phyloP scores from a whole-genome alignment of 768 basidiomycete genomes.

The Rhodocollybia butyracea region DNA sequence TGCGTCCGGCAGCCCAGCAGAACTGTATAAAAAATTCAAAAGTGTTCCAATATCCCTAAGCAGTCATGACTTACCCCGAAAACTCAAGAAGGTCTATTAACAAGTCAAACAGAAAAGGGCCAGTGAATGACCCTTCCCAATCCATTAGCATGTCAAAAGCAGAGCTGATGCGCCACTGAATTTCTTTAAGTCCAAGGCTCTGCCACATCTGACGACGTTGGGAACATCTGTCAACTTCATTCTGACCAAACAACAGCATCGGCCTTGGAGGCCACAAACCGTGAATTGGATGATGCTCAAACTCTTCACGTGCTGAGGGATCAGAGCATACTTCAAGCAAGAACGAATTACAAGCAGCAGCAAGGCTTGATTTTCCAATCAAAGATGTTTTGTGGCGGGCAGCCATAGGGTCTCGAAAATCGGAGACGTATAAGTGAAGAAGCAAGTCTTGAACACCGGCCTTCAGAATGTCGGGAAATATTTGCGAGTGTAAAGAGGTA shows the following conservation, averaged over 20 bases:
- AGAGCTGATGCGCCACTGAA: conserved; percentile 3
- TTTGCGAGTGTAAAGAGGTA: neutral
- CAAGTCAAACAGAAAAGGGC: neutral
- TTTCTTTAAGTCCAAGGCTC: neutral
- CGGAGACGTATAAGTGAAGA: neutral
- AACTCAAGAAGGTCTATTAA: neutral
- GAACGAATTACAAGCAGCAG: neutral
- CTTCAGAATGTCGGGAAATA: neutral
- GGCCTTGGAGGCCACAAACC: neutral
- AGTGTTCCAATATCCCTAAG: neutral
- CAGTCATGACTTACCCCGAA: neutral
- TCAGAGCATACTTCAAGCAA: neutral
- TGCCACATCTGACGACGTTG: neutral
- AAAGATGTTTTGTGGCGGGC: neutral
- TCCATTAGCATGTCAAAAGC: neutral
- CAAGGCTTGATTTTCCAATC: neutral
- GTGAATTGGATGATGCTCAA: neutral
- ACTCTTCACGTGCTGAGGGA: neutral
- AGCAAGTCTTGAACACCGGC: neutral
- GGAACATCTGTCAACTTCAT: neutral
- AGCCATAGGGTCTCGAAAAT: neutral
- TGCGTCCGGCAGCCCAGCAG: neutral
- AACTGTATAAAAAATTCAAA: no score
- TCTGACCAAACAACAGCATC: neutral
- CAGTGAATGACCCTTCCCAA: neutral